A percentile compares a stretch with the other conserved stretches of the same genome.
Evolutionary conservation across 352 stramenopile genomes (phyloP).

Genomic region (Phytopythium cucurbitacearum): DNA sequence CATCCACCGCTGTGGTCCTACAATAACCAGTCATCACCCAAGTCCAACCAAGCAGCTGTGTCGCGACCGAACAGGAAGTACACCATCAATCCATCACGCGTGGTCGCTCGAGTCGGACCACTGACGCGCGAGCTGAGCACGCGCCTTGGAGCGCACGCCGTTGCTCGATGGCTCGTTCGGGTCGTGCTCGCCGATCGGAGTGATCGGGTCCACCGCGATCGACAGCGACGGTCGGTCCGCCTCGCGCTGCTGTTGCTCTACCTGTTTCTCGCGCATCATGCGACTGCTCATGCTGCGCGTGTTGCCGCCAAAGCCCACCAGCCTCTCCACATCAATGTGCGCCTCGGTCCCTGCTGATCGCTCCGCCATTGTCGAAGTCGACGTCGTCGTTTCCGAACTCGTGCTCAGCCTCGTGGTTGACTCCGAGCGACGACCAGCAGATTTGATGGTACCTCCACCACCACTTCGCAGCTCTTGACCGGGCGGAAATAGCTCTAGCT

Average conservation of each 20-base stretch:
- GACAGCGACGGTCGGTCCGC: slow-evolving; percentile 7
- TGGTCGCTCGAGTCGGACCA: slow-evolving; percentile 31
- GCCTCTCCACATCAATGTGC: slow-evolving; percentile 26
- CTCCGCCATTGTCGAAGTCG: slow-evolving; percentile 13
- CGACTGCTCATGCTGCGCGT: slow-evolving; percentile 23
- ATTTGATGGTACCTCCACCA: not conserved
- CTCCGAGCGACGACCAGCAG: not conserved
- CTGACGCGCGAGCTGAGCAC: slow-evolving; percentile 51
- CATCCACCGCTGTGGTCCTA: no score
- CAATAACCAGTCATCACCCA: no score
- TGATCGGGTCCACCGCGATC: slow-evolving; percentile 47
- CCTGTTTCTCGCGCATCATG: slow-evolving; percentile 3
- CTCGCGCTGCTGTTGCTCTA: slow-evolving; percentile 11
- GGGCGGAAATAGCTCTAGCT: slow-evolving; percentile 41
- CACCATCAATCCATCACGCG: not conserved
- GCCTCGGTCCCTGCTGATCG: not conserved
- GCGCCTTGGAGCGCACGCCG: slow-evolving; percentile 47
- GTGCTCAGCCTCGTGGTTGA: not conserved
- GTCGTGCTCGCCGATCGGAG: slow-evolving; percentile 24
- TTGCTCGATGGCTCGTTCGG: slow-evolving; percentile 48
- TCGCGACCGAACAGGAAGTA: no score
- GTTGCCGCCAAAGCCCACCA: slow-evolving; percentile 21
- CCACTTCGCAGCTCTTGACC: not conserved
- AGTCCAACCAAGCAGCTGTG: no score
- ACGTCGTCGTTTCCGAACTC: slow-evolving; percentile 23